Conservation (phyloP, 2,329 filamentous ascomycete genomes). For the Metarhizium rileyi region DNA sequence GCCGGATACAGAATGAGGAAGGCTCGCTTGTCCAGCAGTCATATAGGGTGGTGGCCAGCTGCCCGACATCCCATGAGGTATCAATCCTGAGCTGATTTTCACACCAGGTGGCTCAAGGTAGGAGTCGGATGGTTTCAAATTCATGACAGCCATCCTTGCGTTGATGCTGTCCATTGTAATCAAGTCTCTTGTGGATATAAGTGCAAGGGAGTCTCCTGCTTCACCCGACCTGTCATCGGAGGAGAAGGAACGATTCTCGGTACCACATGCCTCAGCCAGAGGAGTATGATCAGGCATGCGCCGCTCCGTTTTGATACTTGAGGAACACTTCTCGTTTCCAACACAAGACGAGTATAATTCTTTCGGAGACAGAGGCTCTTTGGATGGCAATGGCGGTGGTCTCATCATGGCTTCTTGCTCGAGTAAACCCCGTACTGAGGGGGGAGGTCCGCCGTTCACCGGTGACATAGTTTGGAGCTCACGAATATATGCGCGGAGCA, state of each 20-base stretch:
- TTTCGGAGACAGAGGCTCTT: slow-evolving; percentile 20
- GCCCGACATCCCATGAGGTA: slow-evolving; percentile 23
- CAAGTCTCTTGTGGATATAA: slow-evolving; percentile 46
- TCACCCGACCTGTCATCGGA: slow-evolving; percentile 26
- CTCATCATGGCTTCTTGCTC: slow-evolving; percentile 28
- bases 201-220: slow-evolving; percentile 27
- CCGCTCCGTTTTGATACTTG: slow-evolving; percentile 28
- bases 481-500: slow-evolving; percentile 50
- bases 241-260: slow-evolving; percentile 26
- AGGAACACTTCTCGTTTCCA: slow-evolving; percentile 32
- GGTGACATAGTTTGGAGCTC: slow-evolving; percentile 43
- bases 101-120: slow-evolving; percentile 27
- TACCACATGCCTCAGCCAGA: slow-evolving; percentile 14
- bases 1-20: slow-evolving; percentile 15
- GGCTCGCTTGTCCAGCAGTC: slow-evolving; percentile 24
- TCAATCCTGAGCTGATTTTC: slow-evolving; percentile 22
- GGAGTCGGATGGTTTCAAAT: slow-evolving; percentile 23
- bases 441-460: slow-evolving; percentile 32
- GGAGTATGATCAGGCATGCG: slow-evolving; percentile 24
- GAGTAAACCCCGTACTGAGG: slow-evolving; percentile 44
- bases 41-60: slow-evolving; percentile 11
- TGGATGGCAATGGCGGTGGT: slow-evolving; percentile 9
- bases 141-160: slow-evolving; percentile 30
- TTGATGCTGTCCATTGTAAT: slow-evolving; percentile 36
- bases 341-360: slow-evolving; percentile 24